Evolutionary conservation across 1,139 yeast genomes (phyloP), one percentile per base, ranked within the genome.

Genomic region (Arxiozyma heterogenica): DNA sequence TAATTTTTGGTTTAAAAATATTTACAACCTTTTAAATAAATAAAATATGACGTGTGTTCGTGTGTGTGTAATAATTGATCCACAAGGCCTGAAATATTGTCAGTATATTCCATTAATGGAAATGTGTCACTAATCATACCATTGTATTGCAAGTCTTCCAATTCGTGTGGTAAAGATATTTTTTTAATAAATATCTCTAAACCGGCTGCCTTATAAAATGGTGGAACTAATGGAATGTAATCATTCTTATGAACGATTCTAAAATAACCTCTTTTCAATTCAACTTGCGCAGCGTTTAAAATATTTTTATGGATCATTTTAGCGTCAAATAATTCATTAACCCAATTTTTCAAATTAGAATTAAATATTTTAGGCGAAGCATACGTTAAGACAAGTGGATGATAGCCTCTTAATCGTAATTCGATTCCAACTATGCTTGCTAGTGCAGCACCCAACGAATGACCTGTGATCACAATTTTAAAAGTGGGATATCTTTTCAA

Each of bases 371-470:
- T 78, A 0, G 90, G 87, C 23, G 81, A 74, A 2, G 84, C 91
- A 68, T 72, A 81, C 0, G 84, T 75, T 11, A 83, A 68, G 0
- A 83, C 79, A 46, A 77, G 66, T 0, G 85, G 83, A 7, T 74
- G 67, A 53, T 71, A 72, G 0, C 86, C 86, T 63, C 78, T 61
- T 8, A 78, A 59, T 56, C 73, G 73, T 54, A 81, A 73, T 61
- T 84, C 90, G 27, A 82, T 73, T 0, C 85, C 90, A 12, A 81
- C 75, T 43, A 86, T 68, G 17, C 75, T 67, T 0, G 89, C 84
- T 54, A 84, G 68, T 0, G 89, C 88, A 2, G 84, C 93, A 1
- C 93, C 94, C 34, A 85, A 66, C 0, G 93, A 85, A 68, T 85
- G 93, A 0, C 93, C 93, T 1, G 80, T 71, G 2, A 84, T 73